Evolutionary conservation across 441 rosid genomes (phyloP), one percentile per base, ranked within the genome.

Genomic region (Mallotus repandus): DNA sequence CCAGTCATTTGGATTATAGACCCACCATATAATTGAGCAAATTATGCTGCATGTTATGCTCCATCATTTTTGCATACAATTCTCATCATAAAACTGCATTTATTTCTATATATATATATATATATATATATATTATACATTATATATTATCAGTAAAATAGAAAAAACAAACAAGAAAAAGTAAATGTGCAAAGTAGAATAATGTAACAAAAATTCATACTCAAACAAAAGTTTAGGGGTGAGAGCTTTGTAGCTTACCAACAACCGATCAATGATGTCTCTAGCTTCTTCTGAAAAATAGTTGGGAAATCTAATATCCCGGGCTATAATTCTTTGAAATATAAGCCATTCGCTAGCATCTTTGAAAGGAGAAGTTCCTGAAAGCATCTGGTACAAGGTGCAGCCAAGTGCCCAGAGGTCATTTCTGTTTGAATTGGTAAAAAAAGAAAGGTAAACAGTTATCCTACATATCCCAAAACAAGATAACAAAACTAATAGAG

Each of bases 351-450:
- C 99, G 79, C 99, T 96, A 46, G 98, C 89, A 86, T 94, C 99
- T 80, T 89, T 94, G 85, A 96, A 96, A 75, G 99, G 99, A 78
- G 98, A 94, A 78, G 97, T 89, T 84, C 99, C 99, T 63, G 98
- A 94, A 86, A 96, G 98, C 99, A 96, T 94, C 92, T 96, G 99
- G 94, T 91, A 96, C 83, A 96, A 86, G 59, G 98, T 96, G 91
- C 99, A 96, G 86, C 98, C 99, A 55, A 96, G 91, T 54, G 99
- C 98, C 98, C 99, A 96, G 66, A 94, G 93, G 78, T 96, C 99
- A 83, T 94, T 93, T 89, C 99, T 96, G 95, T 88, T 86, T 81
- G 68, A 79, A 85, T 79, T 73, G 77, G 76, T 77, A 77, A 79
- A 79, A 54, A 82, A 64, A 66, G 72, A 82, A 62, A 66, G 72